phyloP scores from a whole-genome alignment of 139 green algal species.

The Astrephomene gubernaculifera region DNA sequence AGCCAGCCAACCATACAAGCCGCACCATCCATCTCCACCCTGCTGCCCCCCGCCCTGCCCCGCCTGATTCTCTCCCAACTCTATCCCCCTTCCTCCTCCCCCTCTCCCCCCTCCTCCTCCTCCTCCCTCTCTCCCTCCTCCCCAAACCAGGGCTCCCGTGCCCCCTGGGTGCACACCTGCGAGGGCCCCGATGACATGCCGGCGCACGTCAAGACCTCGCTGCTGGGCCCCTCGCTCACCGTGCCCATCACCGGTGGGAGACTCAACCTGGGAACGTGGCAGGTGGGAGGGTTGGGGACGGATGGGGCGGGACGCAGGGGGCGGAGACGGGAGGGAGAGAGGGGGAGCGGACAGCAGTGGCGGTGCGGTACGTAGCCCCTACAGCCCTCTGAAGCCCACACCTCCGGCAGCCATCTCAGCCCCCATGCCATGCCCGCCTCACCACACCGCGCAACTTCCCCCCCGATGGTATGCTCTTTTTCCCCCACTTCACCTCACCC shows the following conservation, averaged over 20 bases:
- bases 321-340: neutral
- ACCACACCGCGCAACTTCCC: neutral
- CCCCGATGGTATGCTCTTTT: neutral
- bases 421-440: neutral
- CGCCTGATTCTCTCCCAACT: too few species aligned
- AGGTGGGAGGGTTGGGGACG: conserved; percentile 47
- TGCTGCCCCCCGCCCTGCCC: too few species aligned
- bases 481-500: neutral
- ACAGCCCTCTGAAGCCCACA: too few species aligned
- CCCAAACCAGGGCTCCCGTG: conserved; percentile 49
- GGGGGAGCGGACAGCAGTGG: neutral
- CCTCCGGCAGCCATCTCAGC: too few species aligned
- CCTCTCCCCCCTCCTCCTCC: neutral
- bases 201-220: conserved; percentile 43
- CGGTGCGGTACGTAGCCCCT: too few species aligned
- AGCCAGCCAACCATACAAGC: too few species aligned
- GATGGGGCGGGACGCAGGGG: neutral
- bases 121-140: neutral
- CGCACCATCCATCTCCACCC: too few species aligned
- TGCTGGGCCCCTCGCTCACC: conserved; percentile 73
- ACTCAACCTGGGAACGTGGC: conserved; percentile 78
- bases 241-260: conserved; percentile 71
- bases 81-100: neutral
- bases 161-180: conserved; percentile 74
- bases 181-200: conserved; percentile 79